Evolutionary conservation across 371 early-diverging fungal genomes (phyloP), one percentile per base, ranked within the genome.

Genomic region (Lichtheimia hyalospora): DNA sequence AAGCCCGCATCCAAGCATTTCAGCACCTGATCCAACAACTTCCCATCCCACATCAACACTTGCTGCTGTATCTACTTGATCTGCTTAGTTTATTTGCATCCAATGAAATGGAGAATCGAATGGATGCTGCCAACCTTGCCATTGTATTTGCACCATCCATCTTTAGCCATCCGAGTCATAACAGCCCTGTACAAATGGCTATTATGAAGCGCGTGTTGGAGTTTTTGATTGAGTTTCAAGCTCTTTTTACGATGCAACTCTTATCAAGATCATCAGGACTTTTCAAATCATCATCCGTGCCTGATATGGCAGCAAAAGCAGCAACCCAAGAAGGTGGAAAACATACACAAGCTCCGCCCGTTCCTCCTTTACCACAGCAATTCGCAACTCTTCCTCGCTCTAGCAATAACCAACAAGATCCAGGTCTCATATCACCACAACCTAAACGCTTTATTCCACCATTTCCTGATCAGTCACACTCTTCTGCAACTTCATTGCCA

Each of bases 81-180:
- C 57, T 89, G 18, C 46, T 89, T 5, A 72, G 82, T 0, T 52
- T 85, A 5, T 87, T 89, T 61, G 74, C 81, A 2, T 66, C 73
- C n/a, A 70, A 84, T 57, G 75, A 74, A 3, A 63, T 59, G 5
- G 70, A 74, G 18, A 86, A 76, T 16, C 66, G 78, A 27, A 86
- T 86, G 86, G 76, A 77, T 58, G 70, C 77, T 2, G 74, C 76
- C 25, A 89, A 86, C 55, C 63, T 89, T 8, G 84, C 87, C 2
- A 74, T 82, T 14, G 84, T 89, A 5, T 89, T 89, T 62, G 77
- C 82, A 25, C 86, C 85, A 0, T 82, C 83, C 8, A 77, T 87
- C 20, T 60, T 86, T 4, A 68, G 77, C 1, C 80, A 81, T 46
- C 84, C 85, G 14, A 71, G 74, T 15, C 84, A 85, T 44, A 71